A percentile compares a stretch with the other conserved stretches of the same genome.
These are phyloP conservation scores for Salix suchowensis DNA, from an alignment of 345 rosid species.

Conservation along the genomic window DNA sequence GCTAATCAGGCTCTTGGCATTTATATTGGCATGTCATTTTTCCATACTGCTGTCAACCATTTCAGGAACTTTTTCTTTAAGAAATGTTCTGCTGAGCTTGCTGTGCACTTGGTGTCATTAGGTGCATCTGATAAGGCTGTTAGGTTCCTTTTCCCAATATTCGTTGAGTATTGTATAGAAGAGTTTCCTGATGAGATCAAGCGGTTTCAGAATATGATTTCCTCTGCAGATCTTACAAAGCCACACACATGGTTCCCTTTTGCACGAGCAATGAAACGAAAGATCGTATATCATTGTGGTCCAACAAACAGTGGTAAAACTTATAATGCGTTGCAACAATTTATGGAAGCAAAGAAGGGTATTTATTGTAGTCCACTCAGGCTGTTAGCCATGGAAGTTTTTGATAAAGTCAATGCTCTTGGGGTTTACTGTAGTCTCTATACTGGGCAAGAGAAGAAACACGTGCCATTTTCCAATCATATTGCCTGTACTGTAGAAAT, in stretches of 20 bases:
- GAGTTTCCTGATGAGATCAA: constrained; percentile 73
- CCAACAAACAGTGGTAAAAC: constrained; percentile 97
- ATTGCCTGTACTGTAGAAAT: constrained; percentile 91
- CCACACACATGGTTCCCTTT: constrained; percentile 95
- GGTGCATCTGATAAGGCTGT: constrained; percentile 67
- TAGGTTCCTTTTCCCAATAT: constrained; percentile 72
- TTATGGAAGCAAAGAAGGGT: constrained; percentile 86
- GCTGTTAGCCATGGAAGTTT: constrained; percentile 98
- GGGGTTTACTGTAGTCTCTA: constrained; percentile 89
- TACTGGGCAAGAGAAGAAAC: constrained; percentile 89
- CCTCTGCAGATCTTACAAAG: constrained; percentile 77
- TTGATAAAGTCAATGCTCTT: constrained; percentile 80
- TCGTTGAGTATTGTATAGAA: constrained; percentile 78
- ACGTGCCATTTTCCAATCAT: constrained; percentile 73
- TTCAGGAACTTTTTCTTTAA: constrained; percentile 49
- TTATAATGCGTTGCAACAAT: constrained; percentile 77
- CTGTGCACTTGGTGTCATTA: constrained; percentile 44
- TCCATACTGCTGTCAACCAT: constrained; percentile 60
- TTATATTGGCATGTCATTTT: constrained; percentile 77
- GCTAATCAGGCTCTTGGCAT: constrained; percentile 80
- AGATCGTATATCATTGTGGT: constrained; percentile 85
- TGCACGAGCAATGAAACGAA: constrained; percentile 88
- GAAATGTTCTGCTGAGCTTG: constrained; percentile 46
- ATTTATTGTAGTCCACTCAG: constrained; percentile 91
- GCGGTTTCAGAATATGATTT: constrained; percentile 51